Conservation (phyloP, 306 rosid species). For the Cucumis hystrix region DNA sequence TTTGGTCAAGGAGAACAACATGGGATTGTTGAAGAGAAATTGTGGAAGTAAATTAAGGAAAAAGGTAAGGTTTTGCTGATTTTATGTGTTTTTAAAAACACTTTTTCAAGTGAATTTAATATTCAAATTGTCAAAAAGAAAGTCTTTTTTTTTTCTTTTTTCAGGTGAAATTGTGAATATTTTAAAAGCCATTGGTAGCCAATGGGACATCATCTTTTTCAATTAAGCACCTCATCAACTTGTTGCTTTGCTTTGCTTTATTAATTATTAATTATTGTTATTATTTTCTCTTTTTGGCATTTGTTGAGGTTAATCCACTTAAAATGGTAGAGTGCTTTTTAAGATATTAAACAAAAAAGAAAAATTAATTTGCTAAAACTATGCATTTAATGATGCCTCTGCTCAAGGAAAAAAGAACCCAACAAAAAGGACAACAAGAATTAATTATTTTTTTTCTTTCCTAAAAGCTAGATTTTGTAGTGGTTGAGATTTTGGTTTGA, state of each 20-base stretch:
- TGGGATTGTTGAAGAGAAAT: slow-evolving; percentile 1
- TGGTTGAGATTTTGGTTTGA: no score
- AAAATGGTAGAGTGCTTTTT: background rate
- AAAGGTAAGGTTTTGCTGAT: background rate
- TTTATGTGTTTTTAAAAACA: background rate
- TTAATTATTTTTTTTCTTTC: no score
- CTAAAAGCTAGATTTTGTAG: background rate
- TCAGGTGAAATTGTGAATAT: background rate
- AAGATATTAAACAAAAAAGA: background rate
- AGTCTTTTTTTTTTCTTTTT: background rate
- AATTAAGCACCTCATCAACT: background rate
- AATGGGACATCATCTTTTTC: background rate
- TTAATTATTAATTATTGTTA: background rate
- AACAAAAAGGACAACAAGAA: no score
- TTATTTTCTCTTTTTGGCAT: background rate
- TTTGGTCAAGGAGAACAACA: background rate
- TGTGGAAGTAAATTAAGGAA: background rate
- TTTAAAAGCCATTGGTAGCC: background rate
- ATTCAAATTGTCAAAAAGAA: background rate
- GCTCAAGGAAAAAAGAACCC: background rate
- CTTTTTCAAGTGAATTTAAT: background rate
- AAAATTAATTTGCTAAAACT: background rate
- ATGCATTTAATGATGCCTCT: background rate
- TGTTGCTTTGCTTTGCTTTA: background rate
- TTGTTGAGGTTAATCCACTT: background rate